These are phyloP conservation scores for Arxiozyma slooffiae DNA, from an alignment of 1,139 yeast species.

Conservation along the genomic window DNA sequence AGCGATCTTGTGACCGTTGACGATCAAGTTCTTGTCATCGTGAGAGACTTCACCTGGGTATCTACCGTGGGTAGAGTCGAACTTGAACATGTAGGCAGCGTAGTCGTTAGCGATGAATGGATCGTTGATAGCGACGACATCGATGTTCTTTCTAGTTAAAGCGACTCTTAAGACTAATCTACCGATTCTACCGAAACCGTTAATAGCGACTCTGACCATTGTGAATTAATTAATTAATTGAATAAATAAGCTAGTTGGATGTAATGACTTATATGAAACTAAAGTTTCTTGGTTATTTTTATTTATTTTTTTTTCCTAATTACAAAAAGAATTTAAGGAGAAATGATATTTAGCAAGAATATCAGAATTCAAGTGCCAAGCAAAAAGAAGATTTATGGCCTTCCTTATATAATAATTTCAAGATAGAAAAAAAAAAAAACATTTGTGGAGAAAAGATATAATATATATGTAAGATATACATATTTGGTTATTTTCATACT, in stretches of 20 bases:
- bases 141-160: conserved; percentile 55
- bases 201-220: conserved; percentile 59
- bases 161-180: conserved; percentile 75
- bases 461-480: too few species aligned
- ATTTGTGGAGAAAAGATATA: too few species aligned
- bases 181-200: conserved; percentile 90
- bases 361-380: too few species aligned
- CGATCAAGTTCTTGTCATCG: conserved; percentile 52
- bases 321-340: too few species aligned
- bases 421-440: too few species aligned
- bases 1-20: conserved; percentile 59
- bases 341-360: too few species aligned
- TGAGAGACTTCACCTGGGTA: conserved; percentile 59
- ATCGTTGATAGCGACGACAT: conserved; percentile 73
- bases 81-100: conserved; percentile 83
- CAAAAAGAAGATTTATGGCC: too few species aligned
- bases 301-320: too few species aligned
- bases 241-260: too few species aligned
- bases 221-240: conserved; percentile 6
- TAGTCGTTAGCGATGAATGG: conserved; percentile 77
- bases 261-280: not conserved
- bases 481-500: too few species aligned
- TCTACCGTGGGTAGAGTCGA: conserved; percentile 79
- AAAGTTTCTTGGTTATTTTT: not conserved
- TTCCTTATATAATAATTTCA: too few species aligned